Evolutionary conservation across 2,329 filamentous ascomycete genomes (phyloP).

Genomic region (Curvularia verruculosa): DNA sequence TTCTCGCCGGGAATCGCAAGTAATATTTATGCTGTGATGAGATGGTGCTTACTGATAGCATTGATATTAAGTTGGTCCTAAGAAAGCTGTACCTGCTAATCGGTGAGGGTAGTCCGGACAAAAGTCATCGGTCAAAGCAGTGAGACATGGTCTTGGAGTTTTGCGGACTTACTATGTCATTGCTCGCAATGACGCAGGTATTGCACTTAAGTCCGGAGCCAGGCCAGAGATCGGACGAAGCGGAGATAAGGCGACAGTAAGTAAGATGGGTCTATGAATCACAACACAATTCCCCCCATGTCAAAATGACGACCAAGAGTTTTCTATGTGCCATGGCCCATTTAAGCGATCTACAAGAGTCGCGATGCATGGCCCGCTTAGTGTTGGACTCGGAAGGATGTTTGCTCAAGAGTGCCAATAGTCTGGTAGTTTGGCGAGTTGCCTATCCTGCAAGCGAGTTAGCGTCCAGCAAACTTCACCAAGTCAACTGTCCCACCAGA

Average conservation of each 20-base stretch:
- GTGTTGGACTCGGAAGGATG: not conserved
- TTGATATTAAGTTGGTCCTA: not conserved
- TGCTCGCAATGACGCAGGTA: constrained; percentile 5
- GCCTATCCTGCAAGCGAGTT: constrained; percentile 6
- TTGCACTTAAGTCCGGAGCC: constrained; percentile 1
- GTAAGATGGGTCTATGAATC: not conserved
- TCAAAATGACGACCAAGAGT: not conserved
- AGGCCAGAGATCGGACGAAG: not conserved
- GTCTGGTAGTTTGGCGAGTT: not conserved
- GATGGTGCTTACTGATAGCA: not conserved
- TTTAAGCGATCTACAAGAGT: not conserved
- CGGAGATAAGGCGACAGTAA: not conserved
- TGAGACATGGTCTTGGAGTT: not conserved
- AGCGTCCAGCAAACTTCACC: constrained; percentile 17
- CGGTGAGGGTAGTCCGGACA: not conserved
- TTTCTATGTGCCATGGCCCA: not conserved
- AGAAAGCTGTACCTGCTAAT: not conserved
- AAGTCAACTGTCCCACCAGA: constrained; percentile 7
- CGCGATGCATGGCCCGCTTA: not conserved
- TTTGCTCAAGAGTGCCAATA: not conserved
- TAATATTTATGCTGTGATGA: not conserved
- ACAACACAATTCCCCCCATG: not conserved
- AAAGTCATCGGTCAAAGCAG: not conserved
- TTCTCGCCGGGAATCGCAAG: too few species aligned
- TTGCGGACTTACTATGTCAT: not conserved